Conservation (phyloP, 495 filamentous ascomycete species). For the Penicillium bovifimosum region DNA sequence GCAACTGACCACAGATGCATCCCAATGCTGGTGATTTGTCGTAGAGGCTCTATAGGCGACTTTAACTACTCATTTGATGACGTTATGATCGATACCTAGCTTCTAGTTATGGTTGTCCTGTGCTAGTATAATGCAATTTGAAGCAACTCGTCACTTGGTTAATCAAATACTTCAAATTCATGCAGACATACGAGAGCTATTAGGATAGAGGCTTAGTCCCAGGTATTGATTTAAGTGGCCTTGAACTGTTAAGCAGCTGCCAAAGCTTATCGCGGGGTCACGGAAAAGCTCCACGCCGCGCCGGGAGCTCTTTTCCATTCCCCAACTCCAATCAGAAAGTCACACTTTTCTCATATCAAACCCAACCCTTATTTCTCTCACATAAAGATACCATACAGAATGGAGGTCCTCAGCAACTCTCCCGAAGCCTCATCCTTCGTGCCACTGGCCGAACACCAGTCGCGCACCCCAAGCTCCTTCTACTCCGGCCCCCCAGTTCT, state of each 20-base stretch:
- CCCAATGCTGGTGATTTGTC: too few species aligned
- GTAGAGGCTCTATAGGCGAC: too few species aligned
- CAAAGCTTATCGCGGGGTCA: conserved; percentile 2
- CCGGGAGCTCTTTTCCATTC: conserved; percentile 1
- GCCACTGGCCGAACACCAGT: conserved; percentile 71
- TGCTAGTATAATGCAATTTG: too few species aligned
- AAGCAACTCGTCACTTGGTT: too few species aligned
- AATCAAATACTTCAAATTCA: too few species aligned
- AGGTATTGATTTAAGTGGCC: too few species aligned
- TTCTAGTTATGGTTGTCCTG: too few species aligned
- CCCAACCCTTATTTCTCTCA: not conserved
- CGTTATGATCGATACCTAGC: too few species aligned
- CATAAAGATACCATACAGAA: conserved; percentile 11
- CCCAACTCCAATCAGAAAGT: not conserved
- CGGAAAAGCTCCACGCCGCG: conserved; percentile 6
- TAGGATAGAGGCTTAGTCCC: too few species aligned
- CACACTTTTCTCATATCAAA: not conserved
- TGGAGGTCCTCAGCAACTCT: conserved; percentile 45
- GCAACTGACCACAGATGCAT: too few species aligned
- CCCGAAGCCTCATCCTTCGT: conserved; percentile 58
- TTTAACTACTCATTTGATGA: too few species aligned
- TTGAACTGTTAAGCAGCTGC: not conserved
- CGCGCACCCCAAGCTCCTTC: conserved; percentile 80
- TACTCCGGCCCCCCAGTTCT: conserved; percentile 73
- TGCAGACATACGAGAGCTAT: too few species aligned